Evolutionary conservation across 768 basidiomycete genomes (phyloP).

Genomic region (Pleurotus salmoneostramineus): DNA sequence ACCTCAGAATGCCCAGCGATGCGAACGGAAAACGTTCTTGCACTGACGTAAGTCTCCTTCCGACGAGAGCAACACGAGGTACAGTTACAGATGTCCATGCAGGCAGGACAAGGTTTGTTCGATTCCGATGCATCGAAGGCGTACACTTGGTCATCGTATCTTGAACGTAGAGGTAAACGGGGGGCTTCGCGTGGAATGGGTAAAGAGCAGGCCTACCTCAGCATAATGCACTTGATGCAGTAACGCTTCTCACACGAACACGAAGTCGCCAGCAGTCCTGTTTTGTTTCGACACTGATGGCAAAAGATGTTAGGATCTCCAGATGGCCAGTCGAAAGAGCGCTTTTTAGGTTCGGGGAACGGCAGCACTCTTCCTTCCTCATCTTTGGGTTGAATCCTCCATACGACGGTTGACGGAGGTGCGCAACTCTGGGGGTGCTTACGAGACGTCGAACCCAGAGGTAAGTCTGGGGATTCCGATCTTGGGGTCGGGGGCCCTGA

Average conservation of each 20-base stretch:
- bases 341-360: not conserved
- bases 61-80: slow-evolving; percentile 26
- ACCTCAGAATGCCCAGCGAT: not conserved
- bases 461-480: not conserved
- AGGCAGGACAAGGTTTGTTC: slow-evolving; percentile 40
- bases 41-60: not conserved
- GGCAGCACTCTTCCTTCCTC: not conserved
- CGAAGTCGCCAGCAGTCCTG: slow-evolving; percentile 10
- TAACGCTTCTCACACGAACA: slow-evolving; percentile 16
- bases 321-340: not conserved
- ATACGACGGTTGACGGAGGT: not conserved
- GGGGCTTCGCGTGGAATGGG: not conserved
- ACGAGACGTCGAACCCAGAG: not conserved
- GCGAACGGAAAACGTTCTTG: not conserved
- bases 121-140: slow-evolving; percentile 13
- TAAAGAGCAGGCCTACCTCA: slow-evolving; percentile 13
- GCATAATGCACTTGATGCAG: slow-evolving; percentile 12
- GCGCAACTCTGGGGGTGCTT: not conserved
- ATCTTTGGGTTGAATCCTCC: slow-evolving; percentile 1
- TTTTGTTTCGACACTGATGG: slow-evolving; percentile 2
- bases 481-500: too few species aligned
- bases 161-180: slow-evolving; percentile 6
- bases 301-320: not conserved
- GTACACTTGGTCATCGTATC: slow-evolving; percentile 20
- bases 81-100: slow-evolving; percentile 45